Conservation (phyloP, 73 alveolate species). For the Paramecium primaurelia region DNA sequence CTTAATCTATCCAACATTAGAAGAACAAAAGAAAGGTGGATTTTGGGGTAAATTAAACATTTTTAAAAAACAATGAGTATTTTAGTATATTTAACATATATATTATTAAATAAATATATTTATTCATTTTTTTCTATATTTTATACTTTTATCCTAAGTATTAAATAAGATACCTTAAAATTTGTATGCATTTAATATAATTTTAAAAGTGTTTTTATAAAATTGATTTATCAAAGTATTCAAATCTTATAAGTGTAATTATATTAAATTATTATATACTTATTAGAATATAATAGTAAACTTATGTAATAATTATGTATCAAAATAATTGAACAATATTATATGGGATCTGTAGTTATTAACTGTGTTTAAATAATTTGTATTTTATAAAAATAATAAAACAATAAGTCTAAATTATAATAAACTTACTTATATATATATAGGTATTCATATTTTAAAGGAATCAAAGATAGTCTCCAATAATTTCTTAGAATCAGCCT, state of each 20-base stretch:
- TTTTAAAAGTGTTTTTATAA: not conserved
- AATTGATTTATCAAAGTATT: not conserved
- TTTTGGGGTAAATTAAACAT: constrained; percentile 10
- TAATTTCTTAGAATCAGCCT: not conserved
- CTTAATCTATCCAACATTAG: not conserved
- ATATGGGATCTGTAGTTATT: no score
- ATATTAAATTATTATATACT: no score
- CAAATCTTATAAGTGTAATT: not conserved
- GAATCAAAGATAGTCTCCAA: not conserved
- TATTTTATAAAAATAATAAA: not conserved
- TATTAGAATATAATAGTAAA: no score
- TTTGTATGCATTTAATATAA: not conserved
- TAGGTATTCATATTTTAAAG: not conserved
- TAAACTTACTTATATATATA: not conserved
- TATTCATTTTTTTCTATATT: not conserved
- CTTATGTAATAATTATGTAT: no score
- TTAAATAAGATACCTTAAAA: not conserved
- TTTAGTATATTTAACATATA: not conserved
- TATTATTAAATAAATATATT: not conserved
- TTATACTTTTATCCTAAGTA: not conserved
- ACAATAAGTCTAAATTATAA: not conserved
- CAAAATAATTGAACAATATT: no score
- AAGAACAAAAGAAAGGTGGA: constrained; percentile 49
- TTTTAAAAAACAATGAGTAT: constrained; percentile 27
- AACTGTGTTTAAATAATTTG: not conserved